Conservation (phyloP, 257 asterid genomes). For the Salvia miltiorrhiza region DNA sequence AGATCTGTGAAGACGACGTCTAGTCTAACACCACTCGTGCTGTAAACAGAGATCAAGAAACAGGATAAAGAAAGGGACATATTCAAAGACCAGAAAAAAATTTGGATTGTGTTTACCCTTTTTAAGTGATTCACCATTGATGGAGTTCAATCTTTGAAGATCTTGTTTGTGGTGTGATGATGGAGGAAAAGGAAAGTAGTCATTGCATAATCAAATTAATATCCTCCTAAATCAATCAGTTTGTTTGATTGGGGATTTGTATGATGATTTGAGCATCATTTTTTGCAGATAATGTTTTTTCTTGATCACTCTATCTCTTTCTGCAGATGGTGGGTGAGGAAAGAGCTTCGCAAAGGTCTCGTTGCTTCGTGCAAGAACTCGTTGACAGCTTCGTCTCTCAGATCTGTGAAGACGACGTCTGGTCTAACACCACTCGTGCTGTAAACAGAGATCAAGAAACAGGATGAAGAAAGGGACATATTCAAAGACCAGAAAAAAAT, state of each 20-base stretch:
- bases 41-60: not conserved
- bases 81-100: conserved; percentile 13
- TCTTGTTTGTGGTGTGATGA: not conserved
- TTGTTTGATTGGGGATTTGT: not conserved
- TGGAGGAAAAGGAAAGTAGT: not conserved
- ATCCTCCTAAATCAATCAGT: not conserved
- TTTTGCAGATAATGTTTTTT: not conserved
- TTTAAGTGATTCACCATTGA: too few species aligned
- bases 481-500: conserved; percentile 15
- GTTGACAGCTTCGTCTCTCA: too few species aligned
- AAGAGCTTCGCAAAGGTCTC: not conserved
- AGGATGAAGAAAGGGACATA: too few species aligned
- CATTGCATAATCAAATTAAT: not conserved
- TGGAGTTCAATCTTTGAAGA: too few species aligned
- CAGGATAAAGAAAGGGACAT: too few species aligned
- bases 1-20: too few species aligned
- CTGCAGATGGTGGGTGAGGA: conserved; percentile 6
- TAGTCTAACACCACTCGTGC: too few species aligned
- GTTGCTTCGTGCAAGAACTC: conserved; percentile 13
- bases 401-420: too few species aligned
- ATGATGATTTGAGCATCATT: not conserved
- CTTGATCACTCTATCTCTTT: conserved; percentile 4
- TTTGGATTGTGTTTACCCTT: too few species aligned
- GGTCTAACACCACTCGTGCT: too few species aligned
- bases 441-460: not conserved